These are phyloP conservation scores for Pythium folliculosum DNA, from an alignment of 352 stramenopile genomes.

Conservation along the genomic window DNA sequence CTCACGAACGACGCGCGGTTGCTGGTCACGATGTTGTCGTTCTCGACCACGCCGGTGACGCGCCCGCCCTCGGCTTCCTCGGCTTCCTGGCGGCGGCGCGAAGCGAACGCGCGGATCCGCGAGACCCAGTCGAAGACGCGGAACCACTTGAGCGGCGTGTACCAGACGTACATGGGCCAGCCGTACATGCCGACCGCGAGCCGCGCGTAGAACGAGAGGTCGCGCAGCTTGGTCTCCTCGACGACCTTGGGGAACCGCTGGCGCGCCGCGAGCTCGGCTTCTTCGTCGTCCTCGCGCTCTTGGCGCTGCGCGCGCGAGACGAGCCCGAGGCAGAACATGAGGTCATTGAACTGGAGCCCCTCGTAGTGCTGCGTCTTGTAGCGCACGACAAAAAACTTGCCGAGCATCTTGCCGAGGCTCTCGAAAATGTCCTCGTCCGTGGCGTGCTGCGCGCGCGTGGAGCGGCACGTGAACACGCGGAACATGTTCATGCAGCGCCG, in stretches of 20 bases:
- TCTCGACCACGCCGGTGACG: constrained; percentile 48
- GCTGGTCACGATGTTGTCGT: constrained; percentile 60
- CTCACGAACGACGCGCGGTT: constrained; percentile 71
- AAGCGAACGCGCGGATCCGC: background rate
- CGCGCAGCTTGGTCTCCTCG: constrained; percentile 48
- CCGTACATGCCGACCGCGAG: constrained; percentile 80
- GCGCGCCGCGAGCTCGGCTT: constrained; percentile 26
- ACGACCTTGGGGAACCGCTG: constrained; percentile 39
- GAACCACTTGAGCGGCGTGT: constrained; percentile 72
- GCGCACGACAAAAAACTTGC: constrained; percentile 76
- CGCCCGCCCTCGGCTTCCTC: background rate
- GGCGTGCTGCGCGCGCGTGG: constrained; percentile 29
- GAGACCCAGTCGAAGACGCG: constrained; percentile 53
- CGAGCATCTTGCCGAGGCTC: constrained; percentile 57
- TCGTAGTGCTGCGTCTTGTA: constrained; percentile 70
- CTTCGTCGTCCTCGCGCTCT: constrained; percentile 42
- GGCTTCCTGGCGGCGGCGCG: too few relatives aligned
- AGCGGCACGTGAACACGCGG: constrained; percentile 55
- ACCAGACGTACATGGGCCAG: constrained; percentile 80
- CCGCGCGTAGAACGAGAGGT: constrained; percentile 66
- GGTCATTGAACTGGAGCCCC: constrained; percentile 68
- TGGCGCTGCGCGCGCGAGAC: constrained; percentile 60
- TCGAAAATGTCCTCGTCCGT: constrained; percentile 73
- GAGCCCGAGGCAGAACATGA: constrained; percentile 68
- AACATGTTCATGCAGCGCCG: constrained; percentile 65